A percentile compares a stretch with the other conserved stretches of the same genome.
These are phyloP conservation scores for Colletotrichum gloeosporioides DNA, from an alignment of 2,329 filamentous ascomycete species.

Conservation along the genomic window DNA sequence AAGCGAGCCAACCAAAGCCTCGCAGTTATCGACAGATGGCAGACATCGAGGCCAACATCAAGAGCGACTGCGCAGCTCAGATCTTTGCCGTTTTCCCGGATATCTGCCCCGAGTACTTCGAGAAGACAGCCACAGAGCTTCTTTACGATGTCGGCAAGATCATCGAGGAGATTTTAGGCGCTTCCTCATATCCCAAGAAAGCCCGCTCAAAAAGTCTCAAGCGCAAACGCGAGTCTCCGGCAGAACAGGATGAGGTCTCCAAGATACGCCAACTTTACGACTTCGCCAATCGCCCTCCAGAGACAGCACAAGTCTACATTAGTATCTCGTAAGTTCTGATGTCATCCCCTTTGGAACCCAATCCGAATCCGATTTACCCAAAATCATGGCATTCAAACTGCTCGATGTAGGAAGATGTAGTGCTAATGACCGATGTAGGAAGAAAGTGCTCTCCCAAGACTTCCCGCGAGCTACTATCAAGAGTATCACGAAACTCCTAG, in stretches of 20 bases:
- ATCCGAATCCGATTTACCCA: neutral
- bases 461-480: slow-evolving; percentile 36
- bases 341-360: neutral
- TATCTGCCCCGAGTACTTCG: slow-evolving; percentile 46
- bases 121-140: slow-evolving; percentile 28
- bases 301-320: neutral
- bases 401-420: neutral
- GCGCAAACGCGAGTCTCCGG: slow-evolving; percentile 42
- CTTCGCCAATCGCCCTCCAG: neutral
- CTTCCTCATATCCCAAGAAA: slow-evolving; percentile 43
- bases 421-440: neutral
- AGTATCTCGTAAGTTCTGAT: slow-evolving; percentile 6
- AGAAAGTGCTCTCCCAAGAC: slow-evolving; percentile 35
- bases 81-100: slow-evolving; percentile 48
- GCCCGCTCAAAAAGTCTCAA: slow-evolving; percentile 35
- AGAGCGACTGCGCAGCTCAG: slow-evolving; percentile 29
- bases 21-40: neutral
- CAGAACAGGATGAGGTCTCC: slow-evolving; percentile 24
- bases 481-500: slow-evolving; percentile 28
- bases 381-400: neutral
- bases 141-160: slow-evolving; percentile 33
- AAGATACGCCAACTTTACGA: neutral
- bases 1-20: neutral
- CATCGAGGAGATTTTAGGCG: slow-evolving; percentile 46
- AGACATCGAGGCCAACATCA: neutral